These are phyloP conservation scores for Wolfiporia cocos DNA, from an alignment of 1,284 basidiomycete species.

Conservation along the genomic window DNA sequence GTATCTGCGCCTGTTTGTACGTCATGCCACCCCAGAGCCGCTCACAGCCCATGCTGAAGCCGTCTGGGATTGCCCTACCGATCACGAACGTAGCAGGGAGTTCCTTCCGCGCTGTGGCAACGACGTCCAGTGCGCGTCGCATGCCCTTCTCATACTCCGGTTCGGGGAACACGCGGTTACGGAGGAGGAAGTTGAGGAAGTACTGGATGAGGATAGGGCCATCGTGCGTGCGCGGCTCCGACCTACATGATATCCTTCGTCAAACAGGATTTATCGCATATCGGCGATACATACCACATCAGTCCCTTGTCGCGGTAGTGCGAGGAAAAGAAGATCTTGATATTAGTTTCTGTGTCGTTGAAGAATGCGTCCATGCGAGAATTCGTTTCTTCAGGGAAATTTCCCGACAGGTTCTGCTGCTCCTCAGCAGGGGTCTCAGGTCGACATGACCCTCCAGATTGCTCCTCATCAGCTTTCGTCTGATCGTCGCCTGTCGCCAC, in stretches of 20 bases:
- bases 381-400: constrained; percentile 35
- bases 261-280: neutral
- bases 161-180: constrained; percentile 47
- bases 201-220: constrained; percentile 53
- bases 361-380: constrained; percentile 42
- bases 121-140: constrained; percentile 38
- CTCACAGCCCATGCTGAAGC: constrained; percentile 40
- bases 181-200: constrained; percentile 56
- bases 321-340: constrained; percentile 59
- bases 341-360: constrained; percentile 43
- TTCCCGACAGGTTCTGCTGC: constrained; percentile 27
- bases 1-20: constrained; percentile 2
- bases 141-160: constrained; percentile 37
- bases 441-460: constrained; percentile 8
- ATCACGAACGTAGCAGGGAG: constrained; percentile 51
- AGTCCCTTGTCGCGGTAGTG: constrained; percentile 59
- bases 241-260: constrained; percentile 24
- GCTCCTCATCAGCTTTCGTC: constrained; percentile 15
- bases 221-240: constrained; percentile 25
- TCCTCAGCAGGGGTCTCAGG: constrained; percentile 9
- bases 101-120: constrained; percentile 46
- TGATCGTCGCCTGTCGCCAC: constrained; percentile 3
- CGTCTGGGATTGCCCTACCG: constrained; percentile 49
- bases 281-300: constrained; percentile 40
- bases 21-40: constrained; percentile 39